A percentile compares a stretch with the other conserved stretches of the same genome.
Conservation (phyloP, 441 rosid genomes). For the Croton setiger region DNA sequence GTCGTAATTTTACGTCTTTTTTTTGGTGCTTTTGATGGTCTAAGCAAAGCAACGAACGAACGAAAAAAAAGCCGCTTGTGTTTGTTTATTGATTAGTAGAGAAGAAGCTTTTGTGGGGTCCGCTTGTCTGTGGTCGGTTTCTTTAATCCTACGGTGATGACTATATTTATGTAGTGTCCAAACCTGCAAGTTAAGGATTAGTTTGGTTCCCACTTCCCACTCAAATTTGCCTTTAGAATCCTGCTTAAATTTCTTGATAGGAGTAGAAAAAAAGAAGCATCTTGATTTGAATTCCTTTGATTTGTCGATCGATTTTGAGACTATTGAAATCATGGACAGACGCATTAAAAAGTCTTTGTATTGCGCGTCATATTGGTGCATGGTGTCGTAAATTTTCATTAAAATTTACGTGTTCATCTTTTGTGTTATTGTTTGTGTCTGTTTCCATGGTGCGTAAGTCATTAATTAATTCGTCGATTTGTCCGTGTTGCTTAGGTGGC, state of each 20-base stretch:
- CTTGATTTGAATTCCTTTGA: background rate
- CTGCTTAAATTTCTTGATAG: background rate
- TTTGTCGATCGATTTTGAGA: too few species aligned
- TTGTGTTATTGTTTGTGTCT: too few species aligned
- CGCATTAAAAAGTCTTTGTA: too few species aligned
- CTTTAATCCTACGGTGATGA: conserved; percentile 7
- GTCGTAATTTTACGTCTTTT: conserved; percentile 4
- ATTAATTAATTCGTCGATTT: too few species aligned
- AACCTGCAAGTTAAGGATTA: conserved; percentile 25
- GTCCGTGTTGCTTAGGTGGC: conserved; percentile 48
- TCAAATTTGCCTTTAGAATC: background rate
- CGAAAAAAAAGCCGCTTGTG: conserved; percentile 9
- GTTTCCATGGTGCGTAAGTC: too few species aligned
- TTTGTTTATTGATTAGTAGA: conserved; percentile 19
- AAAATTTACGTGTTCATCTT: too few species aligned
- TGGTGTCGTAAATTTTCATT: too few species aligned
- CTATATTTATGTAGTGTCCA: conserved; percentile 22
- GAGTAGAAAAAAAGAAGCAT: background rate
- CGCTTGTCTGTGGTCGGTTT: conserved; percentile 13
- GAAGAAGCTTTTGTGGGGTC: conserved; percentile 36
- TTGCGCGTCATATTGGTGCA: too few species aligned
- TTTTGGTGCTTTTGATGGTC: conserved; percentile 28
- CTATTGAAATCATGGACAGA: too few species aligned
- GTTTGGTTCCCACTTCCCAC: background rate
- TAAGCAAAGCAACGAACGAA: conserved; percentile 23